phyloP scores from a whole-genome alignment of 306 rosid species.

The Acacia acuminata region DNA sequence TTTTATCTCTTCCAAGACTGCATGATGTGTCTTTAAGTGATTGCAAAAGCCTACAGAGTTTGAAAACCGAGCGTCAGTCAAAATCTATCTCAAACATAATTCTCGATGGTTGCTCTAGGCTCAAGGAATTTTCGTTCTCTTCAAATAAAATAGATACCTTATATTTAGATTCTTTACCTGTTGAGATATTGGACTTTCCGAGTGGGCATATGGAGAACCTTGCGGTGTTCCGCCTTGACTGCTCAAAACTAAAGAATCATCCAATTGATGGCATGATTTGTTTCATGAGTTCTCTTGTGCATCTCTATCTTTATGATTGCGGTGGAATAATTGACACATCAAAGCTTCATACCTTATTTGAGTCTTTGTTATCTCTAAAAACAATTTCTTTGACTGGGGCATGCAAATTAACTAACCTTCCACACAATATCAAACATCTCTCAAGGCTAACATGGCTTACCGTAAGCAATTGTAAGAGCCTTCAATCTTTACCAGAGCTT shows the following conservation, averaged over 20 bases:
- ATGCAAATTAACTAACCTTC: not conserved
- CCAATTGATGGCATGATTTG: too few relatives aligned
- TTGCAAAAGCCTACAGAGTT: not conserved
- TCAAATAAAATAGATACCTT: too few relatives aligned
- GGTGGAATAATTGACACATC: not conserved
- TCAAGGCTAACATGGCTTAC: not conserved
- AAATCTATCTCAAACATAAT: not conserved
- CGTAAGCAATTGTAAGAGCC: not conserved
- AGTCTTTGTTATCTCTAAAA: not conserved
- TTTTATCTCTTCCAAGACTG: not conserved
- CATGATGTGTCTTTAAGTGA: not conserved
- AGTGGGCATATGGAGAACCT: too few relatives aligned
- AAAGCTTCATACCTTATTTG: not conserved
- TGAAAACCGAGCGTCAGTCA: not conserved
- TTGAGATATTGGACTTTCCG: too few relatives aligned
- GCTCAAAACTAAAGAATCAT: too few relatives aligned
- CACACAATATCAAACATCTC: not conserved
- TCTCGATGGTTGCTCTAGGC: not conserved
- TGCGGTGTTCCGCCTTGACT: too few relatives aligned
- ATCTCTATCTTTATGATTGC: too few relatives aligned
- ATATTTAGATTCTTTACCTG: too few relatives aligned
- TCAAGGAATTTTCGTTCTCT: too few relatives aligned
- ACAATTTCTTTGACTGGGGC: not conserved
- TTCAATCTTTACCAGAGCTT: not conserved
- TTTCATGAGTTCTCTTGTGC: too few relatives aligned